Evolutionary conservation across 179 eudicot genomes (phyloP).

Genomic region (Silene coronaria): DNA sequence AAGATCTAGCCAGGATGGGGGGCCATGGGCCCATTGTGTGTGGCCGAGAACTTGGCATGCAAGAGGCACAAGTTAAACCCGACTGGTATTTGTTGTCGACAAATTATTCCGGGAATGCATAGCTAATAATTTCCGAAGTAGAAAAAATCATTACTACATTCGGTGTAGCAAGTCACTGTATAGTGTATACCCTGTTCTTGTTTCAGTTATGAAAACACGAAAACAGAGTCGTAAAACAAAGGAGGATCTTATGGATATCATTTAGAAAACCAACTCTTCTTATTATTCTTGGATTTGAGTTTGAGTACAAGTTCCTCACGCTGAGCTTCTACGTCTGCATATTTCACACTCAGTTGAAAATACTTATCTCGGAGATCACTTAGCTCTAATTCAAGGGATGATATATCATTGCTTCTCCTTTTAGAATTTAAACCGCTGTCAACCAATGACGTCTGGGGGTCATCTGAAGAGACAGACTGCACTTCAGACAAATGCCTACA

Average conservation of each 20-base stretch:
- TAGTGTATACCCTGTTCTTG: neutral
- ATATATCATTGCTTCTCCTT: conserved; percentile 33
- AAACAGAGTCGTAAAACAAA: neutral
- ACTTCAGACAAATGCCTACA: conserved; percentile 38
- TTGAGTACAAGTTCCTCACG: conserved; percentile 87
- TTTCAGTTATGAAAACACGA: neutral
- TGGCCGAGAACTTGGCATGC: too few relatives aligned
- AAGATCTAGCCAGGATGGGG: too few relatives aligned
- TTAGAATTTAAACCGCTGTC: conserved; percentile 22
- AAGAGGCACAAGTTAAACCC: too few relatives aligned
- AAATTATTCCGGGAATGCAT: too few relatives aligned
- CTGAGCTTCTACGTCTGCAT: conserved; percentile 88
- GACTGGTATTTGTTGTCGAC: too few relatives aligned
- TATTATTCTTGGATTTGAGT: conserved; percentile 51
- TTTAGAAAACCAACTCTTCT: conserved; percentile 60
- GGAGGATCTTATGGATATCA: conserved; percentile 10
- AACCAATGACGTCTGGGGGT: conserved; percentile 12
- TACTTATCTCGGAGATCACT: conserved; percentile 76
- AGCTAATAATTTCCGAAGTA: too few relatives aligned
- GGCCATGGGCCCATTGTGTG: too few relatives aligned
- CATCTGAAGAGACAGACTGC: conserved; percentile 20
- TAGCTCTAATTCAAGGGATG: conserved; percentile 59
- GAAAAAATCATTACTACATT: too few relatives aligned
- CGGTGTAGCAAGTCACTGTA: neutral
- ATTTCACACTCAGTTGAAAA: conserved; percentile 75